Percentiles rank a stretch among this genome's conserved stretches.
Conservation (phyloP, 2,329 filamentous ascomycete species). For the Juglanconis sp. region DNA sequence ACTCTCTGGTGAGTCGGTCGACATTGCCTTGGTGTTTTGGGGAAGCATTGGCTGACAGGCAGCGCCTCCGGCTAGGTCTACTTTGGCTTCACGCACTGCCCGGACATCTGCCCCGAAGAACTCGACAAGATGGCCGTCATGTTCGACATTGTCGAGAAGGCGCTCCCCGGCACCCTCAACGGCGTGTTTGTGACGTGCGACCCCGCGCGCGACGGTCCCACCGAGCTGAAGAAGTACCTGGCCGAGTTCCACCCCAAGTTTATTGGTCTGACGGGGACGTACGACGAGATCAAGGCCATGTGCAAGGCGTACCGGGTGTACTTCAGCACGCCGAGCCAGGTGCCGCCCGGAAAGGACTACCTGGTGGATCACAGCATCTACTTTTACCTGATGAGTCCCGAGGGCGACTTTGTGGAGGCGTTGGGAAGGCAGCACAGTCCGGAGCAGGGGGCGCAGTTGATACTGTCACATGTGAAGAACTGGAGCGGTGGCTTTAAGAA, state of each 20-base stretch:
- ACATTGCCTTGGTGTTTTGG: not conserved
- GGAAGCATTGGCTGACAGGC: not conserved
- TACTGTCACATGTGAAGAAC: constrained; percentile 77
- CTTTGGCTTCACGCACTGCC: constrained; percentile 97
- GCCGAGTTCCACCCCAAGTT: constrained; percentile 85
- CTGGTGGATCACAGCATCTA: constrained; percentile 98
- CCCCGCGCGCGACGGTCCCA: constrained; percentile 82
- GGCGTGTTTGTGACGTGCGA: constrained; percentile 96
- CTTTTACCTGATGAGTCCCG: constrained; percentile 98
- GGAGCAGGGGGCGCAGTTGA: constrained; percentile 78
- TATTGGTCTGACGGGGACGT: constrained; percentile 86
- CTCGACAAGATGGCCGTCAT: constrained; percentile 99
- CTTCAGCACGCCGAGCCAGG: constrained; percentile 85
- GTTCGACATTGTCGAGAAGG: constrained; percentile 68
- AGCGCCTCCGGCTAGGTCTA: constrained; percentile 62
- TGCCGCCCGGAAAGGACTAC: constrained; percentile 93
- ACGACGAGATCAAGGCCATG: constrained; percentile 87
- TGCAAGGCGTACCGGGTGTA: constrained; percentile 98
- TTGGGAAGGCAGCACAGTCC: constrained; percentile 93
- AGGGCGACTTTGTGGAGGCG: constrained; percentile 96
- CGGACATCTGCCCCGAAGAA: constrained; percentile 97
- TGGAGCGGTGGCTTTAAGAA: constrained; percentile 37
- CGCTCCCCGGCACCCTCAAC: constrained; percentile 52
- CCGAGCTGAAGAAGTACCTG: constrained; percentile 81
- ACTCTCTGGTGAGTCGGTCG: constrained; percentile 62